Percentiles rank a stretch among this genome's conserved stretches.
Conservation (phyloP, 1,284 basidiomycete species). For the Phellopilus nigrolimitatus region DNA sequence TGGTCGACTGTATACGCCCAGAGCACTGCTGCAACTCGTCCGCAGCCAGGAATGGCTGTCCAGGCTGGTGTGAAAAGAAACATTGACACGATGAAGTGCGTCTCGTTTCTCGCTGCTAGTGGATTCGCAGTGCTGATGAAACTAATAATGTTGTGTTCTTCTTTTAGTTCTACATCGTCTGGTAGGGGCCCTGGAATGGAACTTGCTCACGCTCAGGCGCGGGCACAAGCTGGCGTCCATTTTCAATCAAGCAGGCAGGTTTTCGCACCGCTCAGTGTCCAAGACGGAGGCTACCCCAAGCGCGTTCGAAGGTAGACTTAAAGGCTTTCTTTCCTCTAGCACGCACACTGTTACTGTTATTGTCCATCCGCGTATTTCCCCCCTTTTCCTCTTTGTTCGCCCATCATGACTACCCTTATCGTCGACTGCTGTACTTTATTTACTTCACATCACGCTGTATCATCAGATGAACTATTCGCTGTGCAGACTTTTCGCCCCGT, state of each 20-base stretch:
- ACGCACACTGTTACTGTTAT: too few relatives aligned
- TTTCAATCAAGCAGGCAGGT: neutral
- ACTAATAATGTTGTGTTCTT: neutral
- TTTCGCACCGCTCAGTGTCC: slow-evolving; percentile 6
- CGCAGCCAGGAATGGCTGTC: slow-evolving; percentile 20
- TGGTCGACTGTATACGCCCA: slow-evolving; percentile 6
- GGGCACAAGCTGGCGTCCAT: slow-evolving; percentile 2
- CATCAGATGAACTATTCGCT: too few relatives aligned
- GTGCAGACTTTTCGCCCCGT: neutral
- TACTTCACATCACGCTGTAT: too few relatives aligned
- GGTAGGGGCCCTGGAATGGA: slow-evolving; percentile 2
- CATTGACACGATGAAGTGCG: slow-evolving; percentile 38
- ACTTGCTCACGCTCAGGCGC: neutral
- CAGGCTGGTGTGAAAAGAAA: slow-evolving; percentile 34
- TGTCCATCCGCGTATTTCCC: too few relatives aligned
- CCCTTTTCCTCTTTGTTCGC: neutral
- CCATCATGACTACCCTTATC: neutral
- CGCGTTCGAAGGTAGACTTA: slow-evolving; percentile 8
- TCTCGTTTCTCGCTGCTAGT: neutral
- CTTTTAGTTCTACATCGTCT: neutral
- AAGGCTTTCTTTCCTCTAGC: neutral
- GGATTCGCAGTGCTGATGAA: too few relatives aligned
- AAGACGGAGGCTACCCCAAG: slow-evolving; percentile 9
- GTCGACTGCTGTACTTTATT: too few relatives aligned
- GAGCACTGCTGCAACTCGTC: slow-evolving; percentile 6